Evolutionary conservation across 108 stramenopile species (phyloP), one percentile per base, ranked within the genome.

Genomic region (Pseudonitzschia pungens): DNA sequence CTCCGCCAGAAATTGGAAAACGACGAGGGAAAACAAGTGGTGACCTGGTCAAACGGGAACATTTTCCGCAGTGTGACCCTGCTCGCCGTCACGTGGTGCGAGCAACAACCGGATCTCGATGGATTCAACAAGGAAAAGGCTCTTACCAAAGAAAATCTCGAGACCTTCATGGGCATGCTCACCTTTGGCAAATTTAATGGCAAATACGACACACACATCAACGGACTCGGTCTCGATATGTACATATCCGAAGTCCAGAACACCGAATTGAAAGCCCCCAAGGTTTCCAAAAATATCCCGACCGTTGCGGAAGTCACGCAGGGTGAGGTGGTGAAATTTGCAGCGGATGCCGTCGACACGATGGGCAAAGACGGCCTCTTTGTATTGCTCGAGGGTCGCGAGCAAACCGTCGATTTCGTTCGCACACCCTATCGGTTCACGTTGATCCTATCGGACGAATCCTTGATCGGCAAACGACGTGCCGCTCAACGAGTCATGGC

Each of bases 41-140:
- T 92, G 0, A 81, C 83, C n/a, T 93, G 94, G 94, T 90, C 89
- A 41, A 95, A 95, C 71, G 94, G 94, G 27, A 93, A 95, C 68
- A 81, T 95, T 29, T 95, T 95, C 70, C 92, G 94, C 8, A 81
- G 79, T 59, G 87, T 93, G 0, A 95, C 94, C 11, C 81, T 95
- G 3, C 69, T 95, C 33, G 94, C 94, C 2, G 83, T 86, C 1
- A 93, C 90, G 0, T 92, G 89, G 89, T 92, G 92, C 69, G 92
- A 95, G 81, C 85, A 86, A 64, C 81, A 88, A 14, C 27, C 22
- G 15, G 43, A 82, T 21, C n/a, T 59, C 43, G 83, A 78, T 51
- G 79, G 63, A 28, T 87, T 87, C 50, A 83, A 87, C 70, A 60
- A 73, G 6, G 77, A 77, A 22, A 72, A 83, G 71, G 92, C 89